These are phyloP conservation scores for Daedaleopsis nitida DNA, from an alignment of 768 basidiomycete species.

Conservation along the genomic window DNA sequence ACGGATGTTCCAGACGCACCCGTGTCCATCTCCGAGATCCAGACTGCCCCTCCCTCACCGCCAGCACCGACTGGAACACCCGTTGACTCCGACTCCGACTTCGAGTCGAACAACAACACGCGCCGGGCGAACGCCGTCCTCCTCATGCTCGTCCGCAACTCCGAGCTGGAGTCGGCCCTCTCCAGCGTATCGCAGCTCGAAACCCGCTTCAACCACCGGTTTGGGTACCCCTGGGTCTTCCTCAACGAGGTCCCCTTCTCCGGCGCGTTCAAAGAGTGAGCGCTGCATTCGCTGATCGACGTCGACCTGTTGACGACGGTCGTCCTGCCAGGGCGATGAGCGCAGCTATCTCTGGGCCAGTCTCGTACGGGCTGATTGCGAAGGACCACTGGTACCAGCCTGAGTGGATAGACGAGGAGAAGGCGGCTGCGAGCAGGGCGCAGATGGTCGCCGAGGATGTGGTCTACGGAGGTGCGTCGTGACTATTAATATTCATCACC, in stretches of 20 bases:
- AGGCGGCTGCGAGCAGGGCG: constrained; percentile 52
- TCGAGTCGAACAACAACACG: constrained; percentile 1
- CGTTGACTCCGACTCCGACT: not conserved
- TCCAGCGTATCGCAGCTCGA: constrained; percentile 77
- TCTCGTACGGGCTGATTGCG: constrained; percentile 62
- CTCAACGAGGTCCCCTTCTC: constrained; percentile 84
- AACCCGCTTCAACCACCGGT: constrained; percentile 81
- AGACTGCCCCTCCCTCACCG: too few species aligned
- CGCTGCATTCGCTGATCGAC: not conserved
- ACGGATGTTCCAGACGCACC: not conserved
- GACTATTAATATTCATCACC: not conserved
- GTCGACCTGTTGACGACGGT: not conserved
- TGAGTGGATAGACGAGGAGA: constrained; percentile 69
- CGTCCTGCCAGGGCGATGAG: constrained; percentile 22
- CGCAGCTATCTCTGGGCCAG: constrained; percentile 34
- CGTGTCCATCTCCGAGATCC: not conserved
- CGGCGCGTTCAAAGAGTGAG: constrained; percentile 70
- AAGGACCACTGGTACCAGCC: constrained; percentile 71
- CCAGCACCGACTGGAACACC: not conserved
- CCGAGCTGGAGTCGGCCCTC: constrained; percentile 59
- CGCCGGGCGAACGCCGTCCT: constrained; percentile 36
- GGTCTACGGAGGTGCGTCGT: constrained; percentile 48
- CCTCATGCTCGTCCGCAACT: constrained; percentile 64
- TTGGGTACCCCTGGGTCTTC: constrained; percentile 85
- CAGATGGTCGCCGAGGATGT: constrained; percentile 50